These are phyloP conservation scores for Aspergillus hortae DNA, from an alignment of 2,329 filamentous ascomycete species.

Conservation along the genomic window DNA sequence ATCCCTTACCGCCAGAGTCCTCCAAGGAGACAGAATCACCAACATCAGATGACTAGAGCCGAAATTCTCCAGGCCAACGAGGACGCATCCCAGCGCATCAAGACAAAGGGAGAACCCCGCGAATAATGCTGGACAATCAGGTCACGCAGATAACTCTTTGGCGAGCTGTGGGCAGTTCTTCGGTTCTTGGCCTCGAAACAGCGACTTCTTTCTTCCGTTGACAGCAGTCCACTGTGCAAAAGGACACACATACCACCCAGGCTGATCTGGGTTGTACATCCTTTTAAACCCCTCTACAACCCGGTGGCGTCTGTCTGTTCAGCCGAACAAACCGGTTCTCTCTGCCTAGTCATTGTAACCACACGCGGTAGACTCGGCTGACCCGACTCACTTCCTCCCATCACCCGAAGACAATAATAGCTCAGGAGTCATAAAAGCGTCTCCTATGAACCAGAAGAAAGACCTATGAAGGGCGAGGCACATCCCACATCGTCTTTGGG, in stretches of 20 bases:
- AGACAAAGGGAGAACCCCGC: too few relatives aligned
- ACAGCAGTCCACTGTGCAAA: neutral
- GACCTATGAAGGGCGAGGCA: neutral
- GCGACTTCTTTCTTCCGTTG: too few relatives aligned
- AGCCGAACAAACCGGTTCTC: conserved; percentile 1
- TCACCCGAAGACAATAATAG: neutral
- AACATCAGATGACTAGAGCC: too few relatives aligned
- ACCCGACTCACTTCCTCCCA: conserved; percentile 7
- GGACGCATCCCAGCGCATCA: too few relatives aligned
- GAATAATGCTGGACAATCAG: too few relatives aligned
- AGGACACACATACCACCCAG: neutral
- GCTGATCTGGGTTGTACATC: neutral
- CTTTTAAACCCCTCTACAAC: neutral
- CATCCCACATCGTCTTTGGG: neutral
- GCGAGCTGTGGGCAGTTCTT: too few relatives aligned
- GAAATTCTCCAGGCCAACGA: too few relatives aligned
- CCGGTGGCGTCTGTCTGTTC: neutral
- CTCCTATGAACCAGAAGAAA: too few relatives aligned
- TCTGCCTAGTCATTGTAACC: conserved; percentile 9
- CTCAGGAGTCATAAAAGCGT: neutral
- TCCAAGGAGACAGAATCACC: too few relatives aligned
- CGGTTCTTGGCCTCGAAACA: too few relatives aligned
- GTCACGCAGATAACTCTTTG: too few relatives aligned
- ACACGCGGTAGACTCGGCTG: conserved; percentile 16
- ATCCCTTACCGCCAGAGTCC: too few relatives aligned